Percentiles rank a stretch among this genome's conserved stretches.
Conservation (phyloP, 768 basidiomycete species). For the Suillus luteus region DNA sequence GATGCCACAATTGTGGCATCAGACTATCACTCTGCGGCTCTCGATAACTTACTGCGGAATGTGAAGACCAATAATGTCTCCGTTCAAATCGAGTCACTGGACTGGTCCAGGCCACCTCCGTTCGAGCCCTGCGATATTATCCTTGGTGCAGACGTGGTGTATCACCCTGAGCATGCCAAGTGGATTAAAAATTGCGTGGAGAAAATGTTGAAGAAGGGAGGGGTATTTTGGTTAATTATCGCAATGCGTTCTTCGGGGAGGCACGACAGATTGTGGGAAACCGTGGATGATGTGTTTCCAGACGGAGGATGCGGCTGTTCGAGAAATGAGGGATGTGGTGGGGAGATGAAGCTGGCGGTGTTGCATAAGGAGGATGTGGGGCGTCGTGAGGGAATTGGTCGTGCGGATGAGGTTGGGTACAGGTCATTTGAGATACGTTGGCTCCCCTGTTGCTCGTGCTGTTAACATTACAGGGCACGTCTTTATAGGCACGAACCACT, state of each 20-base stretch:
- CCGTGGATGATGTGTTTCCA: conserved; percentile 58
- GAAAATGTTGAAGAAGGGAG: conserved; percentile 43
- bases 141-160: conserved; percentile 79
- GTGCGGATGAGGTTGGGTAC: conserved; percentile 73
- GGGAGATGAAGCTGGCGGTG: conserved; percentile 43
- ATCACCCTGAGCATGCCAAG: conserved; percentile 65
- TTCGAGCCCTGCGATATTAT: conserved; percentile 63
- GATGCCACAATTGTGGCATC: conserved; percentile 56
- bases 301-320: background rate
- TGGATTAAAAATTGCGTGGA: conserved; percentile 71
- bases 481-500: background rate
- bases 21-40: conserved; percentile 78
- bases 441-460: conserved; percentile 28
- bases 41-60: conserved; percentile 66
- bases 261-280: conserved; percentile 57
- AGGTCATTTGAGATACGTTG: conserved; percentile 74
- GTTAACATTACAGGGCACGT: background rate
- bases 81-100: conserved; percentile 53
- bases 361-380: conserved; percentile 48
- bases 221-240: conserved; percentile 75
- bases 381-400: conserved; percentile 56
- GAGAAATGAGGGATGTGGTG: conserved; percentile 9
- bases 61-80: conserved; percentile 51
- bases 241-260: conserved; percentile 66
- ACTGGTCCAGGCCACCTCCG: conserved; percentile 61